phyloP scores from a whole-genome alignment of 1,284 basidiomycete species.

The Cutaneotrichosporon arboriforme region DNA sequence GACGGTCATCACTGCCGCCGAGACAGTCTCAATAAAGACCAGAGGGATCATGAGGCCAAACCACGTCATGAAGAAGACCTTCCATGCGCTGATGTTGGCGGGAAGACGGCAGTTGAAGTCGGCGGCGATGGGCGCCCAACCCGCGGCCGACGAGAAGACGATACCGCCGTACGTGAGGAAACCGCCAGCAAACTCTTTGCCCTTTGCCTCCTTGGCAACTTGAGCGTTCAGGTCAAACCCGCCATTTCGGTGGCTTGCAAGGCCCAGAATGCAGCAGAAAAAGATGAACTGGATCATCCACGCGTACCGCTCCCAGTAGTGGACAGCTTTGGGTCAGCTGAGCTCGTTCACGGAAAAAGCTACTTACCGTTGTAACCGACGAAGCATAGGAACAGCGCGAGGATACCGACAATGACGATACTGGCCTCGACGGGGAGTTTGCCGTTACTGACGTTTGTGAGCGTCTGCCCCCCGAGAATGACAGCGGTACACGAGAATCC shows the following conservation, averaged over 20 bases:
- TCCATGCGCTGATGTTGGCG: conserved; percentile 49
- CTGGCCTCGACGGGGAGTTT: conserved; percentile 47
- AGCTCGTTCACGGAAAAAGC: neutral
- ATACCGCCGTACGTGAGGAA: conserved; percentile 59
- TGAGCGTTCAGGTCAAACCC: conserved; percentile 54
- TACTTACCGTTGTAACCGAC: conserved; percentile 44
- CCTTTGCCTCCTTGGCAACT: conserved; percentile 51
- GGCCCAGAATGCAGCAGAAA: conserved; percentile 55
- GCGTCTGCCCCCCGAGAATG: conserved; percentile 49
- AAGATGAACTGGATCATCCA: conserved; percentile 58
- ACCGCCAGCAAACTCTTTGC: conserved; percentile 46
- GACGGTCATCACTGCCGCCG: conserved; percentile 56
- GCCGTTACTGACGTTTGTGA: conserved; percentile 44
- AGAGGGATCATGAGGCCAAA: conserved; percentile 54
- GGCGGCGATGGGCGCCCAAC: conserved; percentile 44
- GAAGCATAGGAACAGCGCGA: conserved; percentile 46
- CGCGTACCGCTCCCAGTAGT: conserved; percentile 59
- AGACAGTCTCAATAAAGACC: conserved; percentile 55
- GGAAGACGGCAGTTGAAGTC: conserved; percentile 58
- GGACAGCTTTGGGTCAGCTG: conserved; percentile 48
- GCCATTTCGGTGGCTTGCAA: conserved; percentile 55
- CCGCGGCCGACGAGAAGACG: conserved; percentile 55
- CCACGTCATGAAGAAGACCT: conserved; percentile 57
- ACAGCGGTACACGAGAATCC: conserved; percentile 37
- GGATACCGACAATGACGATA: conserved; percentile 47